Percentiles rank a stretch among this genome's conserved stretches.
phyloP scores from a whole-genome alignment of 78 protist species.

The Dictyostelium capitatum region DNA sequence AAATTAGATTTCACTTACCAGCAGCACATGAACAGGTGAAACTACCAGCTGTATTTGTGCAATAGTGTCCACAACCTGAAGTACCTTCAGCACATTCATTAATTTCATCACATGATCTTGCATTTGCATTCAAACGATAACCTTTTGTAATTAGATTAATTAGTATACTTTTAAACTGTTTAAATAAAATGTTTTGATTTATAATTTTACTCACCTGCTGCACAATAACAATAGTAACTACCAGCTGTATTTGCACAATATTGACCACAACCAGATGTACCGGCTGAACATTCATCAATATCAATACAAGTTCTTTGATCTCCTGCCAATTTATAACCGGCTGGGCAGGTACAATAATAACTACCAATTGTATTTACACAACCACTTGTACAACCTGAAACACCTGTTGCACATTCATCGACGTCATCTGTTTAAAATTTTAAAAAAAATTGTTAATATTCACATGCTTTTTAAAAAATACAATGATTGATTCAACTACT shows the following conservation, averaged over 20 bases:
- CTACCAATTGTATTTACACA: background rate
- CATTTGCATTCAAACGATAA: background rate
- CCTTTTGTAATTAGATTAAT: too few species aligned
- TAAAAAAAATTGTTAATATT: too few species aligned
- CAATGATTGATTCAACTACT: too few species aligned
- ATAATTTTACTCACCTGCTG: background rate
- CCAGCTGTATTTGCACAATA: background rate
- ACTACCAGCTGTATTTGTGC: background rate
- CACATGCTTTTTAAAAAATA: too few species aligned
- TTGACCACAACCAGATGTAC: background rate
- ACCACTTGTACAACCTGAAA: background rate
- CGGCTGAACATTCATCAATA: background rate
- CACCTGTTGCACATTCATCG: background rate
- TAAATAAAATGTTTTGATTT: too few species aligned
- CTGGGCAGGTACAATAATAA: background rate
- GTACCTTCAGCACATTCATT: background rate
- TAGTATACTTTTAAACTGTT: too few species aligned
- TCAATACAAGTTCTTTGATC: background rate
- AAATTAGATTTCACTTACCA: too few species aligned
- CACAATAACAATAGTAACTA: background rate
- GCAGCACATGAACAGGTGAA: background rate
- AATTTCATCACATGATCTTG: background rate
- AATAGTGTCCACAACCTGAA: background rate
- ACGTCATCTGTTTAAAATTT: background rate
- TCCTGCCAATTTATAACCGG: background rate